phyloP scores from a whole-genome alignment of 305 asterid genomes.

The Fraxinus dipetala region DNA sequence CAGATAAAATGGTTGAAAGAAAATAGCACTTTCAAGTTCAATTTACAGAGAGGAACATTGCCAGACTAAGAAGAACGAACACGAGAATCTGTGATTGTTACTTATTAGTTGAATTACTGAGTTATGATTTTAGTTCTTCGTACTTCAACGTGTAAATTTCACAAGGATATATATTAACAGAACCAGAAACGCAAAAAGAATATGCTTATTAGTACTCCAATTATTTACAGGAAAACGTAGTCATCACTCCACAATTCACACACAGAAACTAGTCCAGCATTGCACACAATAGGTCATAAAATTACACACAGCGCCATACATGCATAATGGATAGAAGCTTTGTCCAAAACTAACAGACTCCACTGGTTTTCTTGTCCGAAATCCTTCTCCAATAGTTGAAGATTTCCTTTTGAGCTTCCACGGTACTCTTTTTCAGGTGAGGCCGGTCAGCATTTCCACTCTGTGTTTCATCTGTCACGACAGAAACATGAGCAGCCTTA shows the following conservation, averaged over 20 bases:
- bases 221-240: background rate
- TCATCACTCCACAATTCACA: background rate
- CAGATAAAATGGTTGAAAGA: background rate
- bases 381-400: constrained; percentile 58
- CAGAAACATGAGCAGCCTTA: background rate
- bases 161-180: background rate
- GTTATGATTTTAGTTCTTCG: background rate
- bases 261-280: background rate
- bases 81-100: background rate
- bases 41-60: background rate
- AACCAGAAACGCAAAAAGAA: background rate
- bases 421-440: constrained; percentile 10
- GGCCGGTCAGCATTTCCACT: constrained; percentile 1
- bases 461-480: constrained; percentile 7
- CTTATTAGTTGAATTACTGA: background rate
- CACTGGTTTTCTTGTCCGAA: constrained; percentile 55
- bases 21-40: background rate
- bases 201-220: background rate
- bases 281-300: background rate
- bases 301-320: background rate
- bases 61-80: background rate
- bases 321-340: background rate
- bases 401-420: background rate
- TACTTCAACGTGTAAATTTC: background rate
- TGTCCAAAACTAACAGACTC: constrained; percentile 45